phyloP scores from a whole-genome alignment of 2,329 filamentous ascomycete genomes.

The Beauveria bassiana region DNA sequence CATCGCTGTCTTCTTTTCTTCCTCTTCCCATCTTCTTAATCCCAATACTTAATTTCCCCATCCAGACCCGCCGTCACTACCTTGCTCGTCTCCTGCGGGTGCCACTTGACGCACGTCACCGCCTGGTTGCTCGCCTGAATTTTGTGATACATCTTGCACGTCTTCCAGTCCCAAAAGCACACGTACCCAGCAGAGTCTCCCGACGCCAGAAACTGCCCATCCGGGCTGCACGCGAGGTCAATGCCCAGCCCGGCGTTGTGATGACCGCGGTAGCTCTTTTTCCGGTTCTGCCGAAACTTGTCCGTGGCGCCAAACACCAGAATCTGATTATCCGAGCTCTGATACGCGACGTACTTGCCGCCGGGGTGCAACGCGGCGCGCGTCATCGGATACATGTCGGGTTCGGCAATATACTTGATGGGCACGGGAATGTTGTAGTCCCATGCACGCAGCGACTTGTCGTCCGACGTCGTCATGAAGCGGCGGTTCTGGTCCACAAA shows the following conservation, averaged over 20 bases:
- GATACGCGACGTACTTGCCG: conserved; percentile 91
- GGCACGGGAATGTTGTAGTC: conserved; percentile 97
- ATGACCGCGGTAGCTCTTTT: conserved; percentile 93
- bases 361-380: conserved; percentile 76
- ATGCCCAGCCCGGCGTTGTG: conserved; percentile 93
- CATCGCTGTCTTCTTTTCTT: not conserved
- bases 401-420: conserved; percentile 96
- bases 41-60: conserved; percentile 87
- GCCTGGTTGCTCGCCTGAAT: conserved; percentile 76
- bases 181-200: conserved; percentile 86
- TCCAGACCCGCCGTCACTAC: conserved; percentile 85
- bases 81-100: conserved; percentile 95
- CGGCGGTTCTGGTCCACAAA: conserved; percentile 92
- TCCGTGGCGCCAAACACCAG: conserved; percentile 91
- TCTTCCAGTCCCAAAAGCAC: conserved; percentile 99
- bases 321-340: conserved; percentile 92
- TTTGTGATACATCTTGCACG: conserved; percentile 98
- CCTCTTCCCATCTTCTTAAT: conserved; percentile 44
- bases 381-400: conserved; percentile 95
- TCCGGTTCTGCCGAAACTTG: conserved; percentile 93
- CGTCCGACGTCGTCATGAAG: conserved; percentile 97
- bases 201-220: conserved; percentile 82
- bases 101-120: conserved; percentile 85
- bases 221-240: conserved; percentile 79
- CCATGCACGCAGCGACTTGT: conserved; percentile 93